Conservation (phyloP, 2,329 filamentous ascomycete species). For the Elsinoe fawcettii region DNA sequence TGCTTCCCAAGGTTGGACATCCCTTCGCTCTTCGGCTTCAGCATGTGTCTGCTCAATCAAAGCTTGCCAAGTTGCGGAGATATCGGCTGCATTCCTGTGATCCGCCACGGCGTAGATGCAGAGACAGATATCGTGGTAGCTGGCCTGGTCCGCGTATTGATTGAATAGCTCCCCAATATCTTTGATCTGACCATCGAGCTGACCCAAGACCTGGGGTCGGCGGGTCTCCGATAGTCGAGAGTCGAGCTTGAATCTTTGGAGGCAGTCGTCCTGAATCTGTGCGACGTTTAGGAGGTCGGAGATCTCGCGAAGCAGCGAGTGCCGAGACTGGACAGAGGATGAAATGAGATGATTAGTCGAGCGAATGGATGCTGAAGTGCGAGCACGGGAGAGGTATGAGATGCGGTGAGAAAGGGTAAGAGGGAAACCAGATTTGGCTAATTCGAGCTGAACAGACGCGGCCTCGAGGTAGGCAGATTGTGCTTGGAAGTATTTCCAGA, state of each 20-base stretch:
- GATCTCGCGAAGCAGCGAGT: slow-evolving; percentile 76
- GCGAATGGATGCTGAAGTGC: slow-evolving; percentile 82
- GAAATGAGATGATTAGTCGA: slow-evolving; percentile 60
- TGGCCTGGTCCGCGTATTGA: slow-evolving; percentile 78
- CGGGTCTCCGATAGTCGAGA: slow-evolving; percentile 57
- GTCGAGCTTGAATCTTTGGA: slow-evolving; percentile 70
- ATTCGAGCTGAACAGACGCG: slow-evolving; percentile 72
- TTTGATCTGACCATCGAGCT: slow-evolving; percentile 71
- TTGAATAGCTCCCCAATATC: slow-evolving; percentile 87
- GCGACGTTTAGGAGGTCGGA: slow-evolving; percentile 83
- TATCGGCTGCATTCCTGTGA: slow-evolving; percentile 78
- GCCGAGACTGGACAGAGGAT: slow-evolving; percentile 51
- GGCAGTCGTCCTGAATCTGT: slow-evolving; percentile 86
- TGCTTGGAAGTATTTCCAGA: slow-evolving; percentile 89
- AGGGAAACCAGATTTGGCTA: slow-evolving; percentile 74
- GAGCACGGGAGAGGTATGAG: slow-evolving; percentile 80
- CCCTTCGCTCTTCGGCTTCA: slow-evolving; percentile 40
- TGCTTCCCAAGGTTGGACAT: slow-evolving; percentile 59
- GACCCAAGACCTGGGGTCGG: slow-evolving; percentile 55
- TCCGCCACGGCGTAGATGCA: slow-evolving; percentile 88
- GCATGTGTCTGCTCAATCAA: slow-evolving; percentile 61
- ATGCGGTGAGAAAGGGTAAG: slow-evolving; percentile 80
- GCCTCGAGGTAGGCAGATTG: slow-evolving; percentile 77
- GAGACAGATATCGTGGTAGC: slow-evolving; percentile 88
- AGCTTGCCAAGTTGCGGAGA: slow-evolving; percentile 75